Conservation (phyloP, 2,329 filamentous ascomycete genomes). For the Talaromyces sp. region DNA sequence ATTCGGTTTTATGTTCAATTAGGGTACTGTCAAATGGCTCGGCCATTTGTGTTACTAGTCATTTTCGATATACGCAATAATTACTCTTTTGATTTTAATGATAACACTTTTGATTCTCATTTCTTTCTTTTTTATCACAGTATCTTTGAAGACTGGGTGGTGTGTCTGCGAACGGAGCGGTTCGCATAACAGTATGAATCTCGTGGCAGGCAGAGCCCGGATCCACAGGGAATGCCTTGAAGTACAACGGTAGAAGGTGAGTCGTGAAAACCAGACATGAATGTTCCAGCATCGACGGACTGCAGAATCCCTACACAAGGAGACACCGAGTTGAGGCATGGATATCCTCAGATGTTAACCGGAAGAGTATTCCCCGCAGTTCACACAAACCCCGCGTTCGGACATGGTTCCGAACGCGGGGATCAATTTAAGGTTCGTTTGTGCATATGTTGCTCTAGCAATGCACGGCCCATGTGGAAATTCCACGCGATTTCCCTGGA, state of each 20-base stretch:
- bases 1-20: not conserved
- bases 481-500: not conserved
- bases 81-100: not conserved
- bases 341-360: not conserved
- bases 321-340: not conserved
- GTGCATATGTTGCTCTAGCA: not conserved
- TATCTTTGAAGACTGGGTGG: too few relatives aligned
- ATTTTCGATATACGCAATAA: not conserved
- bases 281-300: not conserved
- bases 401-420: not conserved
- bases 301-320: not conserved
- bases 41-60: not conserved
- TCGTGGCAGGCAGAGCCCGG: too few relatives aligned
- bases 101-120: not conserved
- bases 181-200: not conserved
- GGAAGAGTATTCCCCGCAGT: not conserved
- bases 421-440: not conserved
- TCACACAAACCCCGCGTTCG: not conserved
- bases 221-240: too few relatives aligned
- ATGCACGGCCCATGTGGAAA: not conserved
- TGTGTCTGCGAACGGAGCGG: not conserved
- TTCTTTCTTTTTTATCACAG: not conserved
- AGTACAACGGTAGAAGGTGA: too few relatives aligned
- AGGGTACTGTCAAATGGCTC: not conserved
- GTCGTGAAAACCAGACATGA: not conserved